These are phyloP conservation scores for Balakata baccata DNA, from an alignment of 345 rosid genomes.

Conservation along the genomic window DNA sequence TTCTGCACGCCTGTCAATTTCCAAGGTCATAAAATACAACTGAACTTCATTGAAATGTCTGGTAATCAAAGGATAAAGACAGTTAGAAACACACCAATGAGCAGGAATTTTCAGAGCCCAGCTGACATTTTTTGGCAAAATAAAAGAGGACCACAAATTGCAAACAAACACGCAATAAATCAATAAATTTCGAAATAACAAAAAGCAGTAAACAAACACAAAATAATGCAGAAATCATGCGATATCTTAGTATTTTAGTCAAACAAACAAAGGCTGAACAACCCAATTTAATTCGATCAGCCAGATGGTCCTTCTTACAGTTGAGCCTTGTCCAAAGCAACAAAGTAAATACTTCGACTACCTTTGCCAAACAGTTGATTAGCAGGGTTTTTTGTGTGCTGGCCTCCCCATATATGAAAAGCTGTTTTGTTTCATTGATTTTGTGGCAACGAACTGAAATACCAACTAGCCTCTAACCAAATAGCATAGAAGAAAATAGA, in stretches of 20 bases:
- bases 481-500: conserved; percentile 3
- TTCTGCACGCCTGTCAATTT: conserved; percentile 81
- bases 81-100: not conserved
- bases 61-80: not conserved
- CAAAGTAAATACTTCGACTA: no score
- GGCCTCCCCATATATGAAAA: no score
- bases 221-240: not conserved
- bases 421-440: no score
- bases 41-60: not conserved
- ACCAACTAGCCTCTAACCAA: not conserved
- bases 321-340: not conserved
- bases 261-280: not conserved
- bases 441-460: not conserved
- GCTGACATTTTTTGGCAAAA: not conserved
- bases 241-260: not conserved
- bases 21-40: conserved; percentile 17
- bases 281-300: not conserved
- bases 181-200: not conserved
- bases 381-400: no score
- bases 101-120: not conserved
- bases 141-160: not conserved
- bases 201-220: not conserved
- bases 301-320: not conserved
- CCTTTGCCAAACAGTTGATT: no score
- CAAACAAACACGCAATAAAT: not conserved